Percentiles rank a stretch among this genome's conserved stretches.
phyloP scores from a whole-genome alignment of 2,329 filamentous ascomycete species.

The Aureobasidium sp. region DNA sequence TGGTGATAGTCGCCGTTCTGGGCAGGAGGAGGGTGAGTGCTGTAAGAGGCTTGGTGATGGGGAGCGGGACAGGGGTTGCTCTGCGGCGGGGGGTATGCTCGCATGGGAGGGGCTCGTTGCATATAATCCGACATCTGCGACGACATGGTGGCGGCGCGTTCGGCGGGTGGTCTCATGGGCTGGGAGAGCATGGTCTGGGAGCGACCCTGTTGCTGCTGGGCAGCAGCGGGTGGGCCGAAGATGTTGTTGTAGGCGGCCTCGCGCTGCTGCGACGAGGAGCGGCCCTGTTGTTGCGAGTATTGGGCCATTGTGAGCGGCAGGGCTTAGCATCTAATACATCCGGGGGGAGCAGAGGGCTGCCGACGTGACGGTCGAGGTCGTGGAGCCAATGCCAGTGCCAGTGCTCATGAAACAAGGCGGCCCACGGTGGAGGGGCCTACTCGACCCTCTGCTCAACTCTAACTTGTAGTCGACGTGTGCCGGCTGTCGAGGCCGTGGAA shows the following conservation, averaged over 20 bases:
- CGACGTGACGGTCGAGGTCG: neutral
- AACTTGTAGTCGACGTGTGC: conserved; percentile 3
- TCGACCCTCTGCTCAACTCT: conserved; percentile 5
- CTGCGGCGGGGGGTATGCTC: conserved; percentile 32
- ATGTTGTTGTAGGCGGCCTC: conserved; percentile 96
- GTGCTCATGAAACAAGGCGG: conserved; percentile 1
- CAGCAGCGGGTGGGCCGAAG: conserved; percentile 77
- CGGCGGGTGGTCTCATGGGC: conserved; percentile 50
- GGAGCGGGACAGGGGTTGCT: conserved; percentile 42
- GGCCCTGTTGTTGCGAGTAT: conserved; percentile 50
- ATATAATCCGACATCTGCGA: conserved; percentile 42
- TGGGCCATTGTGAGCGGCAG: conserved; percentile 46
- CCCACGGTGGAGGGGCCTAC: neutral
- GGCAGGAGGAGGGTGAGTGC: conserved; percentile 29
- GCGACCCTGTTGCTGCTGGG: conserved; percentile 50
- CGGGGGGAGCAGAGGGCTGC: conserved; percentile 1
- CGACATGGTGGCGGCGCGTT: conserved; percentile 64
- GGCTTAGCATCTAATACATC: neutral
- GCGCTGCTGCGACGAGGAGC: conserved; percentile 57
- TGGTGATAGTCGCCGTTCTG: conserved; percentile 29
- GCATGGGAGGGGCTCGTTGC: conserved; percentile 56
- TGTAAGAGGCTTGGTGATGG: conserved; percentile 38
- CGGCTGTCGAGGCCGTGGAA: neutral
- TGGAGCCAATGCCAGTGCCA: neutral
- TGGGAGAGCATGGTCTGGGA: conserved; percentile 93